These are phyloP conservation scores for Kuraishia piskuri DNA, from an alignment of 805 yeast species.

Conservation along the genomic window DNA sequence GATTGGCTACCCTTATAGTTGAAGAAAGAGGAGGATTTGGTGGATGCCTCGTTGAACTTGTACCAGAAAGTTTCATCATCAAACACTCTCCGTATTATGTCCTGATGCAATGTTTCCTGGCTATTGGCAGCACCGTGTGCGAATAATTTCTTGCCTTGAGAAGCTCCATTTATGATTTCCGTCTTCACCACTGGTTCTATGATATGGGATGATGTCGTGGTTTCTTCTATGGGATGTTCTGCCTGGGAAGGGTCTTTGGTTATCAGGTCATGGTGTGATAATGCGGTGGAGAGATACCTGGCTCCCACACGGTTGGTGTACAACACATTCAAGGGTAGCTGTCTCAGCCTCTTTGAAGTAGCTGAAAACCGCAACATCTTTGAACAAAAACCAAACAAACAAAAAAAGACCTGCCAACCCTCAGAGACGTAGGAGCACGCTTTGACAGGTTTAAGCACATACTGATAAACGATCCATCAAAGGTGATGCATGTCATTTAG, in stretches of 20 bases:
- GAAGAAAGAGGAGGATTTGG: slow-evolving; percentile 14
- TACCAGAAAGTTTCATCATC: slow-evolving; percentile 55
- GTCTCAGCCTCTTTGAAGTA: not conserved
- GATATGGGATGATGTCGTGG: not conserved
- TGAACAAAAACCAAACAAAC: not conserved
- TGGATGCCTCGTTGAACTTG: slow-evolving; percentile 30
- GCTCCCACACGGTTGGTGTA: not conserved
- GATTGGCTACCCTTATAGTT: slow-evolving; percentile 11
- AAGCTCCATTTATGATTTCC: no score
- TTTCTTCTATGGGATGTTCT: not conserved
- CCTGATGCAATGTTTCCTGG: not conserved
- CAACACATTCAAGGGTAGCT: not conserved
- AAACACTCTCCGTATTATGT: slow-evolving; percentile 36
- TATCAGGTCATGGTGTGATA: not conserved
- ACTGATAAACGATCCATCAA: not conserved
- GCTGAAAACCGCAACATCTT: not conserved
- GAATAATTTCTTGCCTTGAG: not conserved
- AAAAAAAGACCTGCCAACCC: not conserved
- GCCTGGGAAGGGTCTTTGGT: not conserved
- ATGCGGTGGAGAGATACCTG: not conserved
- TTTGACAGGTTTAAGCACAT: not conserved
- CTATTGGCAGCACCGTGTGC: not conserved
- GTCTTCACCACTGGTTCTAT: not conserved
- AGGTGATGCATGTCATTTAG: not conserved
- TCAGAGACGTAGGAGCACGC: not conserved